These are phyloP conservation scores for Lavandula angustifolia DNA, from an alignment of 257 asterid genomes.

Conservation along the genomic window DNA sequence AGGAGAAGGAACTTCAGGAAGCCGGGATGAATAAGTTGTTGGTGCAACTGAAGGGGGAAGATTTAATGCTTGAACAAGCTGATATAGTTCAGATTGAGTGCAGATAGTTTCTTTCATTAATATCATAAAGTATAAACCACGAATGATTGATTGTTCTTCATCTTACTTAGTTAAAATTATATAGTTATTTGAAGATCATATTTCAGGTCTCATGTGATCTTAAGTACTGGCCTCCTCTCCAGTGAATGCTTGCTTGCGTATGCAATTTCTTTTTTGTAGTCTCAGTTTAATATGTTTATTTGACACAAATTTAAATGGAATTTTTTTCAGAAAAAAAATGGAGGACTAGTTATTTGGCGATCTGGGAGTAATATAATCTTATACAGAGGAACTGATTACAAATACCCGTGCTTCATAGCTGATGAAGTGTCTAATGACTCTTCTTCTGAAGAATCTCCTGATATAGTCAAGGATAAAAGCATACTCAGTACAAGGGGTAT, in stretches of 20 bases:
- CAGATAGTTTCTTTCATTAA: too few species aligned
- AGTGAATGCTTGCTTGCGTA: slow-evolving; percentile 15
- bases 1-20: too few species aligned
- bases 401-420: slow-evolving; percentile 80
- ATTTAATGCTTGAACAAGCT: too few species aligned
- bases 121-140: too few species aligned
- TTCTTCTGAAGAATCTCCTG: slow-evolving; percentile 46
- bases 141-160: too few species aligned
- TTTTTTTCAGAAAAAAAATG: slow-evolving; percentile 81
- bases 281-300: slow-evolving; percentile 13
- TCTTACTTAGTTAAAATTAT: too few species aligned
- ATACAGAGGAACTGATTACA: slow-evolving; percentile 85
- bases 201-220: too few species aligned
- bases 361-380: slow-evolving; percentile 84
- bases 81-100: too few species aligned
- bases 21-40: too few species aligned
- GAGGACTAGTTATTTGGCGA: slow-evolving; percentile 97
- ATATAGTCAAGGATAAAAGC: slow-evolving; percentile 37
- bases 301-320: slow-evolving; percentile 27
- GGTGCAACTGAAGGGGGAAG: too few species aligned
- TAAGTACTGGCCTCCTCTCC: too few species aligned
- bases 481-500: slow-evolving; percentile 29
- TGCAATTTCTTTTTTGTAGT: slow-evolving; percentile 3
- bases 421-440: slow-evolving; percentile 34
- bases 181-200: too few species aligned